phyloP scores from a whole-genome alignment of 176 grass and related monocot species.

The Ensete glaucum region DNA sequence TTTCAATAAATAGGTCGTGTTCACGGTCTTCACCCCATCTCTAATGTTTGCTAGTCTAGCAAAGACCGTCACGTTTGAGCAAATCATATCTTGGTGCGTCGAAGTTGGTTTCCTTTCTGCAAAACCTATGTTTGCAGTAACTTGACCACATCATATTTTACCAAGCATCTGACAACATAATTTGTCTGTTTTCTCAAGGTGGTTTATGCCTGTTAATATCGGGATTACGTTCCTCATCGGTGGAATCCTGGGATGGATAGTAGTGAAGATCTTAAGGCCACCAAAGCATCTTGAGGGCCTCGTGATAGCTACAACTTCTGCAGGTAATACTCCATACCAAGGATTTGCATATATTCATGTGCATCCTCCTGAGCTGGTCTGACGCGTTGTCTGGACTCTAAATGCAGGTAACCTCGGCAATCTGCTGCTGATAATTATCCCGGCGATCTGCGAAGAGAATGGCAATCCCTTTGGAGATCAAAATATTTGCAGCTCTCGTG shows the following conservation, averaged over 20 bases:
- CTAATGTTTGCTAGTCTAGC: constrained; percentile 70
- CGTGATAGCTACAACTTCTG: constrained; percentile 56
- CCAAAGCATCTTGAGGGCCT: constrained; percentile 46
- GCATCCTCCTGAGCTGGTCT: not conserved
- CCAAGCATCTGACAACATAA: not conserved
- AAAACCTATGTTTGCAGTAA: not conserved
- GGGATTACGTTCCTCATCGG: constrained; percentile 59
- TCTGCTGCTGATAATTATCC: constrained; percentile 62
- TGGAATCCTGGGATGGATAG: constrained; percentile 60
- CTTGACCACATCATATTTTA: not conserved
- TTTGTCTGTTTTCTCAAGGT: constrained; percentile 40
- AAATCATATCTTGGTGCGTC: constrained; percentile 79
- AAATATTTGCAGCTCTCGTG: constrained; percentile 41
- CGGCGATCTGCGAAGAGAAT: constrained; percentile 61
- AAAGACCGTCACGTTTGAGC: constrained; percentile 57
- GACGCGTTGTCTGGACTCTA: not conserved
- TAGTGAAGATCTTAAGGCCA: constrained; percentile 48
- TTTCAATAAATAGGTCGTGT: constrained; percentile 52
- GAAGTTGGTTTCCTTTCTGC: not conserved
- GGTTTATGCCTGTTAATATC: constrained; percentile 95
- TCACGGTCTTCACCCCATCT: constrained; percentile 65
- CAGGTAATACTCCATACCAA: constrained; percentile 33
- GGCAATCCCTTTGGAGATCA: constrained; percentile 52
- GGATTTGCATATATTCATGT: not conserved
- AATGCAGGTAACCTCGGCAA: constrained; percentile 76